These are phyloP conservation scores for Stachybotrys echinatus DNA, from an alignment of 2,329 filamentous ascomycete genomes.

Conservation along the genomic window DNA sequence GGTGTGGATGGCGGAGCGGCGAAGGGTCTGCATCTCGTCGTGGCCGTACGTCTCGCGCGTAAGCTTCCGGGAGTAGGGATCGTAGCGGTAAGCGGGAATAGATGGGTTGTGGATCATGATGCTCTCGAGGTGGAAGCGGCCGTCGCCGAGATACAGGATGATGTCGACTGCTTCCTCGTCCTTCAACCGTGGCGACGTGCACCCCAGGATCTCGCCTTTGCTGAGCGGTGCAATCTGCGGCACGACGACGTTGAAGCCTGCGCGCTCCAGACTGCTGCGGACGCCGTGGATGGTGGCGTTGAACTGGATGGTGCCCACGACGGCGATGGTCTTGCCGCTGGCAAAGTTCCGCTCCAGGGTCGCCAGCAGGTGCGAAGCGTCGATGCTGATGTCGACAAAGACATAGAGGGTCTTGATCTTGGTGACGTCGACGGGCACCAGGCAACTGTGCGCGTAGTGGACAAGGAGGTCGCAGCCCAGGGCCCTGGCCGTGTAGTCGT, in stretches of 20 bases:
- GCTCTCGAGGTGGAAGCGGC: constrained; percentile 92
- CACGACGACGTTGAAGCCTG: constrained; percentile 79
- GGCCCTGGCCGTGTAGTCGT: constrained; percentile 93
- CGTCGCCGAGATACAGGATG: constrained; percentile 86
- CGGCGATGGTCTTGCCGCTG: constrained; percentile 77
- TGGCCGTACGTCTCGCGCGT: constrained; percentile 92
- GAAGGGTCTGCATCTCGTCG: constrained; percentile 79
- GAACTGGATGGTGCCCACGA: constrained; percentile 98
- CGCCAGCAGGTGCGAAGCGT: constrained; percentile 78
- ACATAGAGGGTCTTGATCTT: constrained; percentile 97
- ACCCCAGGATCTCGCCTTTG: constrained; percentile 95
- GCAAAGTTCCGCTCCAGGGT: constrained; percentile 87
- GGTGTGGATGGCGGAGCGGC: constrained; percentile 68
- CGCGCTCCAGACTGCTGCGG: constrained; percentile 68
- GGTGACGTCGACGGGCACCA: constrained; percentile 94
- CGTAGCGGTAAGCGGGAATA: constrained; percentile 90
- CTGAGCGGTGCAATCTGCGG: constrained; percentile 91
- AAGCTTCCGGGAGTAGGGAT: constrained; percentile 88
- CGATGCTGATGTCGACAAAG: constrained; percentile 96
- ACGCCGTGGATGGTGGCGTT: constrained; percentile 93
- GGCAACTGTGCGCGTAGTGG: constrained; percentile 94
- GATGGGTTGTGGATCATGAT: constrained; percentile 98
- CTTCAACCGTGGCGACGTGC: constrained; percentile 74
- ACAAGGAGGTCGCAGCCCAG: constrained; percentile 91
- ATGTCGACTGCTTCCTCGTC: constrained; percentile 60